phyloP scores from a whole-genome alignment of 2,329 filamentous ascomycete species.

The Didymella keratinophila region DNA sequence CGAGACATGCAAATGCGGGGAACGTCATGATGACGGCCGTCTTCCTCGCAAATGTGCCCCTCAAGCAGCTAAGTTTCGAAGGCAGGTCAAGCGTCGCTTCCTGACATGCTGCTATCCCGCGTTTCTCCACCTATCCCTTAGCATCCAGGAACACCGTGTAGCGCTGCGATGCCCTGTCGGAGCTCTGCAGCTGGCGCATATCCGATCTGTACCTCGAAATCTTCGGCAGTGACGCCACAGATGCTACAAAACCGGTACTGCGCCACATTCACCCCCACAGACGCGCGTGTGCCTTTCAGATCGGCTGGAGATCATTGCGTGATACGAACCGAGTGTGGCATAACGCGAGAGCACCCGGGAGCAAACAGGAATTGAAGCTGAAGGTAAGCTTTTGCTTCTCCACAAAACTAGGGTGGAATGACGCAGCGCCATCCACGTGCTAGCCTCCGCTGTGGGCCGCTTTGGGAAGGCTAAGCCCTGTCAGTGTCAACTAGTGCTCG shows the following conservation, averaged over 20 bases:
- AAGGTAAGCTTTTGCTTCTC: slow-evolving; percentile 37
- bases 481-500: slow-evolving; percentile 13
- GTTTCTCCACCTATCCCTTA: slow-evolving; percentile 24
- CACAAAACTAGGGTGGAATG: slow-evolving; percentile 34
- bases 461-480: slow-evolving; percentile 19
- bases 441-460: slow-evolving; percentile 23
- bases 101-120: slow-evolving; percentile 7
- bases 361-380: slow-evolving; percentile 35
- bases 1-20: slow-evolving; percentile 1
- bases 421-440: slow-evolving; percentile 36
- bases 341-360: slow-evolving; percentile 11
- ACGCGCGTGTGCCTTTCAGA: slow-evolving; percentile 20
- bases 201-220: slow-evolving; percentile 26
- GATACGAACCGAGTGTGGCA: slow-evolving; percentile 13
- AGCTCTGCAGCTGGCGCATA: slow-evolving; percentile 1
- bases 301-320: slow-evolving; percentile 23
- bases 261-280: slow-evolving; percentile 16
- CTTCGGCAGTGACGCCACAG: slow-evolving; percentile 27
- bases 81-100: background rate
- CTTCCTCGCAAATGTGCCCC: background rate
- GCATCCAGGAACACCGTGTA: slow-evolving; percentile 17
- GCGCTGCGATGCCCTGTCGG: background rate
- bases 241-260: slow-evolving; percentile 10
- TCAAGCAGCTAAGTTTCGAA: slow-evolving; percentile 1
- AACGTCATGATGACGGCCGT: slow-evolving; percentile 19